Evolutionary conservation across 352 stramenopile genomes (phyloP), one percentile per base, ranked within the genome.

Genomic region (Phytophthora podocarpi): DNA sequence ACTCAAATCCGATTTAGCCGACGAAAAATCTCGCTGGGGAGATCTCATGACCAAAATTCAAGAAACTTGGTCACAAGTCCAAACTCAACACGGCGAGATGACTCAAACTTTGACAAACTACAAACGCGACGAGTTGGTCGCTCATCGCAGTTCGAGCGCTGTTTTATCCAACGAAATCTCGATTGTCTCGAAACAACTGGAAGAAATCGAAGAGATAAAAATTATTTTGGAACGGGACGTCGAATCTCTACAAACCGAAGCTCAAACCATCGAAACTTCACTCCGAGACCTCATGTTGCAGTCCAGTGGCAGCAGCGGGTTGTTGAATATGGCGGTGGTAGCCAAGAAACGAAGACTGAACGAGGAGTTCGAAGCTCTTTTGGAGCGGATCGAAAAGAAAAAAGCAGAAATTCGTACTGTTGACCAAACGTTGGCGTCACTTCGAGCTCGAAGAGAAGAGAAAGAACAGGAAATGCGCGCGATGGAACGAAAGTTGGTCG

Each of bases 301-400:
- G 20, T 57, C 56, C 13, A 59, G 72, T 0, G 64, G 59, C 21
- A 59, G 36, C 12, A 57, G 50, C 28, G 46, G 41, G n/a, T 39
- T 56, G 8, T 39, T 91, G 48, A 89, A 79, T 55, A 87, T 90
- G 80, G 75, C 83, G 1, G 56, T 77, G 12, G 70, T 90, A 2
- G 77, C 83, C 21, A 90, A 91, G 53, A 95, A 95, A 55, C 79
- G 85, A 9, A 80, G 85, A 12, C 62, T 95, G 42, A 89, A 95
- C 41, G 83, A 95, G 65, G 85, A 95, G 47, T 91, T 91, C 15
- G 85, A 95, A 36, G 64, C 64, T 27, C 65, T 95, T 21, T 51
- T 95, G 39, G 85, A 92, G 54, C 74, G 76, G 2, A 82, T 92
- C 8, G 83, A 95, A 55, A 73, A 71, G 48, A 92, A 93, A 45